Evolutionary conservation across 148 eudicot genomes (phyloP), one percentile per base, ranked within the genome.

Genomic region (Diospyros lotus): DNA sequence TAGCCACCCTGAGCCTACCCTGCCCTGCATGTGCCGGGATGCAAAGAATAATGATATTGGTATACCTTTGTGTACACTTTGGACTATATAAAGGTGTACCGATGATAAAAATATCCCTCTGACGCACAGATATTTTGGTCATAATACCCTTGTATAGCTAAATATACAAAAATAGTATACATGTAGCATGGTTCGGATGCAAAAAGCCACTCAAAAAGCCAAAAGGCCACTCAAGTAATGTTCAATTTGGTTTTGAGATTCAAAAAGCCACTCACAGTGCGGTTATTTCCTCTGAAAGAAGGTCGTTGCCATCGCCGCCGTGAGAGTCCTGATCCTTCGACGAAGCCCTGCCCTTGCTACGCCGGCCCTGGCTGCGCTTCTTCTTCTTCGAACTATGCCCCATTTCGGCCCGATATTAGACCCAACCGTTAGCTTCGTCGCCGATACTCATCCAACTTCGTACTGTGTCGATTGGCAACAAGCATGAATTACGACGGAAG

Each of bases 331-430:
- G 91, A 84, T 95, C 96, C 70, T 90, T 88, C 3, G 91, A 75
- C 17, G 82, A 77, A 48, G 79, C 80, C 78, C 96, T 79, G 42
- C 94, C 89, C 80, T 86, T 88, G 67, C 79, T 80, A 79, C 86
- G 77, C 73, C 86, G 74, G 39, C 72, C 70, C 2, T 82, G 78
- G 15, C 77, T 73, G 45, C 77, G 85, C 84, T 90, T 94, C 88
- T 94, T 94, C 93, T 94, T 94, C 84, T 94, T 94, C 51, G 97
- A 77, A 78, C 87, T 79, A 71, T 79, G 88, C 73, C 97, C 97
- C 97, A 92, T 92, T 73, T 40, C 53, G 10, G 39, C 44, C 42
- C 17, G 9, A 51, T 75, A 43, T 48, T 51, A 28, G 66, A 14
- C 44, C 58, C 38, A 15, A 53, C 50, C 4, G 38, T 50, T 72